Conservation (phyloP, 345 rosid species). For the Mangifera indica region DNA sequence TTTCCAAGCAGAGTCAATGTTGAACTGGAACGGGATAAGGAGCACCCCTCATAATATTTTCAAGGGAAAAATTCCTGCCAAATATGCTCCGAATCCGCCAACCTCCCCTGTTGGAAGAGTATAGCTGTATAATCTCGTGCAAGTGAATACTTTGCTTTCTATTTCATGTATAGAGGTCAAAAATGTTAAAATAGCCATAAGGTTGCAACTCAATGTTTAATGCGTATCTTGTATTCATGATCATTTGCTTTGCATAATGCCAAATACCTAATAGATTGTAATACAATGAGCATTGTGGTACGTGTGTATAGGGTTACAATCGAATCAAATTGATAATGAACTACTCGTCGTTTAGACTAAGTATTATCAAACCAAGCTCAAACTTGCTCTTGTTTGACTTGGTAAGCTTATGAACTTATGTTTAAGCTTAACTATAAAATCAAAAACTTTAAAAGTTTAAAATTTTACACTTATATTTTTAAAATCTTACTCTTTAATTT, state of each 20-base stretch:
- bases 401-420: no score
- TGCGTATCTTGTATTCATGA: not conserved
- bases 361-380: no score
- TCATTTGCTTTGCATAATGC: not conserved
- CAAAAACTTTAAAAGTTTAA: no score
- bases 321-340: no score
- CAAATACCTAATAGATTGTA: no score
- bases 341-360: no score
- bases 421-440: no score
- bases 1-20: conserved; percentile 18
- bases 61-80: conserved; percentile 33
- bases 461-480: no score
- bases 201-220: not conserved
- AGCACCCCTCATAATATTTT: not conserved
- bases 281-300: no score
- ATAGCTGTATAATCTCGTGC: conserved; percentile 21
- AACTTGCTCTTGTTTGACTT: no score
- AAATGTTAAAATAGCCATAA: not conserved
- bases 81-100: conserved; percentile 66
- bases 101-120: conserved; percentile 84
- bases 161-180: conserved; percentile 15
- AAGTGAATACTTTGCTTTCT: conserved; percentile 9
- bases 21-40: conserved; percentile 22
- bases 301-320: no score
- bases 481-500: no score